A percentile compares a stretch with the other conserved stretches of the same genome.
These are phyloP conservation scores for Aphanomyces cochlioides DNA, from an alignment of 352 stramenopile species.

Conservation along the genomic window DNA sequence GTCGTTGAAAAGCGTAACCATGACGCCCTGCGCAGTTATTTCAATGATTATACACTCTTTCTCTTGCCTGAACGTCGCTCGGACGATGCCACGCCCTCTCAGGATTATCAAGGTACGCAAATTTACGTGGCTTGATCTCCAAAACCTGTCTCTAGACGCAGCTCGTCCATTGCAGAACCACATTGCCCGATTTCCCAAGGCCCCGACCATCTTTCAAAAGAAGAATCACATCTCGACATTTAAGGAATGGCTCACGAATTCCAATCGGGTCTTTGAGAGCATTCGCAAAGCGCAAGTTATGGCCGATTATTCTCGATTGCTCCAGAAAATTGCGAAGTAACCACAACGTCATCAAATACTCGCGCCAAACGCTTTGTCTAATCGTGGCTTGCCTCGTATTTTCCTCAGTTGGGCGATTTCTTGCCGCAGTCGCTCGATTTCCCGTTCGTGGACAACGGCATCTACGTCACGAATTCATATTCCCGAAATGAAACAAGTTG, in stretches of 20 bases:
- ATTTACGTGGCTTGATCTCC: no score
- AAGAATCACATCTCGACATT: conserved; percentile 37
- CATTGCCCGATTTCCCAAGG: no score
- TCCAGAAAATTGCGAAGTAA: conserved; percentile 24
- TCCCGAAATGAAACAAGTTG: neutral
- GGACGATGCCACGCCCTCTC: neutral
- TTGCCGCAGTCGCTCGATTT: conserved; percentile 20
- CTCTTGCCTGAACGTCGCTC: conserved; percentile 25
- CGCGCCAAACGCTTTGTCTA: neutral
- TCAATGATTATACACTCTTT: conserved; percentile 30
- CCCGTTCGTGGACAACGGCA: conserved; percentile 19
- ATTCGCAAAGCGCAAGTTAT: conserved; percentile 51
- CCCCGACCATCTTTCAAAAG: no score
- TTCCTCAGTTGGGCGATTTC: conserved; percentile 20
- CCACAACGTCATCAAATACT: neutral
- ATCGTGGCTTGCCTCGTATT: neutral
- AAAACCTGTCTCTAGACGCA: no score
- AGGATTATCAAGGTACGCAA: no score
- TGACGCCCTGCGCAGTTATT: conserved; percentile 32
- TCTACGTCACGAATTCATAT: conserved; percentile 1
- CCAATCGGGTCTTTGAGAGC: conserved; percentile 60
- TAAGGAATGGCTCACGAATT: conserved; percentile 75
- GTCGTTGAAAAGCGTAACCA: neutral
- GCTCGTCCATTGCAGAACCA: no score
- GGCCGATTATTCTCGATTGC: conserved; percentile 22